Percentiles rank a stretch among this genome's conserved stretches.
Conservation (phyloP, 1,284 basidiomycete genomes). For the Wolfiporia cocos region DNA sequence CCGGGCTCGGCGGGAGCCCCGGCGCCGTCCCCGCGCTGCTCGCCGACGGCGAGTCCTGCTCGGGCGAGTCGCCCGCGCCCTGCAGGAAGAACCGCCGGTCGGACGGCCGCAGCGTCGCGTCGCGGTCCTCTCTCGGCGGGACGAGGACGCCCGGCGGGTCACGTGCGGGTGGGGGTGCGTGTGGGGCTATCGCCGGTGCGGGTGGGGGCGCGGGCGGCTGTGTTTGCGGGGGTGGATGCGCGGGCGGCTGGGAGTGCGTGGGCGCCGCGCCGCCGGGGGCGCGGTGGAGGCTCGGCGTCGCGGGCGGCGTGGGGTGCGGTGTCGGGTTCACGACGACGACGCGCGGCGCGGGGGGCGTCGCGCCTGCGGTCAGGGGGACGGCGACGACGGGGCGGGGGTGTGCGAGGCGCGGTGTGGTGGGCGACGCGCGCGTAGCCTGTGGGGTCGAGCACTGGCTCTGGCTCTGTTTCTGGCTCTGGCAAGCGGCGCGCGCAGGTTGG, state of each 20-base stretch:
- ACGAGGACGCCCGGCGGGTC: slow-evolving; percentile 5
- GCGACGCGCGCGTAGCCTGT: slow-evolving; percentile 6
- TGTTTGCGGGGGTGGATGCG: slow-evolving; percentile 20
- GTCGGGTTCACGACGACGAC: slow-evolving; percentile 52
- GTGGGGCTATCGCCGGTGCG: neutral
- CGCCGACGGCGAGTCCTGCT: slow-evolving; percentile 28
- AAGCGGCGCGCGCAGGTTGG: neutral
- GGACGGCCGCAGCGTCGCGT: slow-evolving; percentile 29
- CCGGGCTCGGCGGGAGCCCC: slow-evolving; percentile 25
- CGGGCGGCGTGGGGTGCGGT: slow-evolving; percentile 51
- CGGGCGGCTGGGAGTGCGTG: slow-evolving; percentile 13
- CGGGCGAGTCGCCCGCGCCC: slow-evolving; percentile 32
- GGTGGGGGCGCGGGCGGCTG: slow-evolving; percentile 11
- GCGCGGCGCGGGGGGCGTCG: slow-evolving; percentile 26
- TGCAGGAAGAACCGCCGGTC: slow-evolving; percentile 40
- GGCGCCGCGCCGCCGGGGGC: slow-evolving; percentile 9
- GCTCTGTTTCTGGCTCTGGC: slow-evolving; percentile 2
- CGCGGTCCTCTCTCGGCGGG: slow-evolving; percentile 11
- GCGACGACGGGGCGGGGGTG: slow-evolving; percentile 23
- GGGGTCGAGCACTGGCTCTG: neutral
- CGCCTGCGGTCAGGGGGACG: slow-evolving; percentile 26
- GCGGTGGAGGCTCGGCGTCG: slow-evolving; percentile 33
- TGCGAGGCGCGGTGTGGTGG: slow-evolving; percentile 9
- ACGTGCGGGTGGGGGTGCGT: slow-evolving; percentile 2
- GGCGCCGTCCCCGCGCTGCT: slow-evolving; percentile 20